Conservation (phyloP, 225 moss, liverwort and hornwort genomes). For the Bryum argenteum region DNA sequence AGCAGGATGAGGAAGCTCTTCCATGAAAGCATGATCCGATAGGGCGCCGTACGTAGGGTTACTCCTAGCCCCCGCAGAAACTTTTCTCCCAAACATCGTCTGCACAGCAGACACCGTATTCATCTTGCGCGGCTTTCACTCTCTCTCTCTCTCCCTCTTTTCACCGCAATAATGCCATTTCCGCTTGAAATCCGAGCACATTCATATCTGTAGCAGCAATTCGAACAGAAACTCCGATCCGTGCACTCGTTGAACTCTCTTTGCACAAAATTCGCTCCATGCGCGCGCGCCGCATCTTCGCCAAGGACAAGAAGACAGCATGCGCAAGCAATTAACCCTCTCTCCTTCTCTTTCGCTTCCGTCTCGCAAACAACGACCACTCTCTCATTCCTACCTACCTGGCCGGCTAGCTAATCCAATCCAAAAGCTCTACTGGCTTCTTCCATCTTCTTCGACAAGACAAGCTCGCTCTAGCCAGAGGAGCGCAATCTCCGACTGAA, state of each 20-base stretch:
- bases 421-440: neutral
- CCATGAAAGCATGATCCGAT: constrained; percentile 49
- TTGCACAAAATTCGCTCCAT: neutral
- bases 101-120: constrained; percentile 40
- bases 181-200: neutral
- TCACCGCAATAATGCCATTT: neutral
- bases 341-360: neutral
- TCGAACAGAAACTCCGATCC: neutral
- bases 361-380: neutral
- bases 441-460: too few relatives aligned
- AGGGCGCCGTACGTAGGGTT: constrained; percentile 31
- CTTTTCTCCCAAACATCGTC: constrained; percentile 45
- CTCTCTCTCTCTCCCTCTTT: neutral
- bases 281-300: neutral
- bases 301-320: neutral
- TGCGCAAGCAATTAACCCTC: neutral
- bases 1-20: constrained; percentile 55
- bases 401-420: neutral
- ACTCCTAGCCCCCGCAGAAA: constrained; percentile 22
- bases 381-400: neutral
- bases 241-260: neutral
- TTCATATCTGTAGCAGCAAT: neutral
- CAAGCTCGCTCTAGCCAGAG: too few relatives aligned
- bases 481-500: neutral
- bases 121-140: constrained; percentile 29